Evolutionary conservation across 2,329 filamentous ascomycete species (phyloP).

Genomic region (Monascus ruber): DNA sequence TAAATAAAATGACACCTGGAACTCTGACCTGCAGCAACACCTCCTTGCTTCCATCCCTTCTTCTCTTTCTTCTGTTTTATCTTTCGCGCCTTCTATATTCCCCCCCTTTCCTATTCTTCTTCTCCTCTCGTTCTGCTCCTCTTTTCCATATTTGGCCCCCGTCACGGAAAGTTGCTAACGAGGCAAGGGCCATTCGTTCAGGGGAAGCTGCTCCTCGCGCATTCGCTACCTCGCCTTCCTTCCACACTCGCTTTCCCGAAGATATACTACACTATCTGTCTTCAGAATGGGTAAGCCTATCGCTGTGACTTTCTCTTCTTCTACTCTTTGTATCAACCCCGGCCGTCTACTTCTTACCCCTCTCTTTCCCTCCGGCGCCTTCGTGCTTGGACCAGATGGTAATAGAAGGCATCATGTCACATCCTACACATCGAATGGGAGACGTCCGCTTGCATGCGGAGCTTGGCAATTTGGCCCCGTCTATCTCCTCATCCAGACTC

Average conservation of each 20-base stretch:
- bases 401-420: slow-evolving; percentile 6
- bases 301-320: slow-evolving; percentile 4
- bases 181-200: slow-evolving; percentile 6
- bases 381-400: background rate
- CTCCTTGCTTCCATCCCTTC: too few species aligned
- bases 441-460: slow-evolving; percentile 6
- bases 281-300: slow-evolving; percentile 30
- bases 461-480: slow-evolving; percentile 1
- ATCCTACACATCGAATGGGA: slow-evolving; percentile 7
- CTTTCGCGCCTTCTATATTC: background rate
- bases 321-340: background rate
- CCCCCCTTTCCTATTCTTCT: slow-evolving; percentile 1
- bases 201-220: slow-evolving; percentile 12
- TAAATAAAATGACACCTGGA: too few species aligned
- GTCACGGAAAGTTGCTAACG: background rate
- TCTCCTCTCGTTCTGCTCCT: slow-evolving; percentile 2
- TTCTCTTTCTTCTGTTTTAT: too few species aligned
- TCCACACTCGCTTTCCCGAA: slow-evolving; percentile 13
- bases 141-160: slow-evolving; percentile 3
- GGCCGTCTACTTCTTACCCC: background rate
- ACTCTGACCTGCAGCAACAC: too few species aligned
- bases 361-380: slow-evolving; percentile 1
- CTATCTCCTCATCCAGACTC: slow-evolving; percentile 1
- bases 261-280: slow-evolving; percentile 7
- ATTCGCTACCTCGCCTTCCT: slow-evolving; percentile 3